A percentile compares a stretch with the other conserved stretches of the same genome.
phyloP scores from a whole-genome alignment of 768 basidiomycete genomes.

The Tricholoma bakamatsutake region DNA sequence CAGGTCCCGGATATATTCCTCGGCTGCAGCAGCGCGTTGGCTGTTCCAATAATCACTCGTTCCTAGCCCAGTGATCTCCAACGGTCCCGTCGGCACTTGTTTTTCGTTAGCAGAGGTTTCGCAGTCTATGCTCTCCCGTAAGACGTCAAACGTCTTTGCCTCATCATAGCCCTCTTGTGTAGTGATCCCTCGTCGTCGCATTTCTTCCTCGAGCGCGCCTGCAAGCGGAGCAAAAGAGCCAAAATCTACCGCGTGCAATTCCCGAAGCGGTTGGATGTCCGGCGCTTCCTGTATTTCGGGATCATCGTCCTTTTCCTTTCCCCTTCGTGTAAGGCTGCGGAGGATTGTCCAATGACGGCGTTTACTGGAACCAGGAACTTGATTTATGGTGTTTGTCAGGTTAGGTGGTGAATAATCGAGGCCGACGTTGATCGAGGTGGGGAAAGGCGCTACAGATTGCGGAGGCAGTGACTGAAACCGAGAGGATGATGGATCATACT shows the following conservation, averaged over 20 bases:
- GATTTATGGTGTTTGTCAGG: constrained; percentile 22
- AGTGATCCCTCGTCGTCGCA: constrained; percentile 26
- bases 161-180: constrained; percentile 26
- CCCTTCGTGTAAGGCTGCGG: constrained; percentile 47
- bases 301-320: constrained; percentile 52
- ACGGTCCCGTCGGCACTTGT: constrained; percentile 1
- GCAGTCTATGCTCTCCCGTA: constrained; percentile 35
- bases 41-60: constrained; percentile 42
- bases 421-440: constrained; percentile 11
- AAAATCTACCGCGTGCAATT: constrained; percentile 51
- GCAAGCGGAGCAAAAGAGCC: constrained; percentile 55
- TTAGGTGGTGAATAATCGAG: constrained; percentile 12
- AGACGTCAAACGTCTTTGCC: constrained; percentile 23
- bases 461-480: constrained; percentile 21
- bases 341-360: constrained; percentile 58
- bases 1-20: constrained; percentile 64
- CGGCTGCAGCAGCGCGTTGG: constrained; percentile 45
- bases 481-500: constrained; percentile 18
- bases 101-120: constrained; percentile 16
- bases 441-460: constrained; percentile 13
- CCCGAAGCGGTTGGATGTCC: constrained; percentile 44
- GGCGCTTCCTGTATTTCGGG: constrained; percentile 28
- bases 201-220: constrained; percentile 40
- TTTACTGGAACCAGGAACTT: constrained; percentile 22
- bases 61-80: constrained; percentile 5